Base-by-base conservation (phyloP, 148 eudicot genomes). In the Rhododendron williamsianum region DNA sequence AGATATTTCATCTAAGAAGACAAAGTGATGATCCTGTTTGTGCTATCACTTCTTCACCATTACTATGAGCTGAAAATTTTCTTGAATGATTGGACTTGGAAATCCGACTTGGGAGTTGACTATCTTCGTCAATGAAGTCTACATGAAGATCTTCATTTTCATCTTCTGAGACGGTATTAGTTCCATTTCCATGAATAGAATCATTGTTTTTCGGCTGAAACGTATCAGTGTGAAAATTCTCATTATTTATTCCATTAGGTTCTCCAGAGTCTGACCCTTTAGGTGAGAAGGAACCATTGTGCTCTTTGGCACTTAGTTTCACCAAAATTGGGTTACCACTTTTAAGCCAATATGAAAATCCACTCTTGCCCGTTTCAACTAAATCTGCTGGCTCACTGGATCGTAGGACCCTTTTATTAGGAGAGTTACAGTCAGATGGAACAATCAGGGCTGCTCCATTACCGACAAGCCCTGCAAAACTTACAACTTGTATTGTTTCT, bases 91-190 rank as follows among this genome's bases (percentile, higher is more conserved):
- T 86, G 49, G 93, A 87, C 84, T 86, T 94, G 81, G 94, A 91
- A 83, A 89, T 92, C 84, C 98, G 92, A 88, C 98, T 95, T 8
- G 98, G 99, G 56, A 94, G 92, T 90, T 97, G 99, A 89, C 99
- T 97, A 84, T 95, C 99, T 88, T 97, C 98, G 85, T 97, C 99
- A 88, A 97, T 95, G 87, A 97, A 97, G 90, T 97, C 99, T 11
- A 98, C 99, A 87, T 87, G 96, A 86, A 95, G 99, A 88, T 95
- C 99, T 91, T 97, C 99, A 87, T 95, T 93, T 92, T 97, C 99
- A 85, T 95, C 99, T 87, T 97, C 99, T 72, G 91, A 87, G 72
- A 89, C 54, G 78, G 86, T 71, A 45, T 88, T 78, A 69, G 74
- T 78, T 15, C 94, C 95, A 91, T 94, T 95, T 36, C 56, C 80